Evolutionary conservation across 257 asterid genomes (phyloP), one percentile per base, ranked within the genome.

Genomic region (Solanum arcanum): DNA sequence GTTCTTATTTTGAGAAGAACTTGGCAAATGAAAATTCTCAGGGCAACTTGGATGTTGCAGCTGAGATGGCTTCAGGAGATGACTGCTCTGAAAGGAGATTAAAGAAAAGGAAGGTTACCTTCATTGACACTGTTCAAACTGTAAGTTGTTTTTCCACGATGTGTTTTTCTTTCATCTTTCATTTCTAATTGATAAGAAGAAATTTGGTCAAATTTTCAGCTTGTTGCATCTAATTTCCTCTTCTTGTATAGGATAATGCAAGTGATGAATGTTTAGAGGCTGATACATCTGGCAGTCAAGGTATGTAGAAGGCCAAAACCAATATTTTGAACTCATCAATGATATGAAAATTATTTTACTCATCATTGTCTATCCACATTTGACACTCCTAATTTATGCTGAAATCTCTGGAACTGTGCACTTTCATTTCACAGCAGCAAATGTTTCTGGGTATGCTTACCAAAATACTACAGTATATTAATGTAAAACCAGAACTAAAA

Each of bases 101-200:
- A 23, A 94, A 90, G 91, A 93, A 89, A 91, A 93, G 97, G 90
- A 95, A 91, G 90, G 88, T 88, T 59, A 86, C 91, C 70, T 91
- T 89, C 75, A 84, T 84, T 31, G 92, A 92, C 46, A 56, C 68
- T 56, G 41, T 46, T 85, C 90, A 89, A 86, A 86, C 49, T 23
- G 99, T 96, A 92, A 85, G 98, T 87, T 27, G 25, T 87, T 77
- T 59, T 80, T 35, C 42, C 41, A 47, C 16, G 29, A 84, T 78
- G 73, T 72, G 23, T 86, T 42, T 39, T 86, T 31, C 39, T 35
- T 52, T 84, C 33, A 31, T 68, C 75, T 16, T 75, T 80, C 85
- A 80, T 35, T 80, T 80, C n/a, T 20, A 44, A 46, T 80, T 49
- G 85, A 80, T 47, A 44, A 39, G 29, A 44, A 39, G 29, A 80